A percentile compares a stretch with the other conserved stretches of the same genome.
phyloP scores from a whole-genome alignment of 2,329 filamentous ascomycete species.

The Dryadomyces quercivorus region DNA sequence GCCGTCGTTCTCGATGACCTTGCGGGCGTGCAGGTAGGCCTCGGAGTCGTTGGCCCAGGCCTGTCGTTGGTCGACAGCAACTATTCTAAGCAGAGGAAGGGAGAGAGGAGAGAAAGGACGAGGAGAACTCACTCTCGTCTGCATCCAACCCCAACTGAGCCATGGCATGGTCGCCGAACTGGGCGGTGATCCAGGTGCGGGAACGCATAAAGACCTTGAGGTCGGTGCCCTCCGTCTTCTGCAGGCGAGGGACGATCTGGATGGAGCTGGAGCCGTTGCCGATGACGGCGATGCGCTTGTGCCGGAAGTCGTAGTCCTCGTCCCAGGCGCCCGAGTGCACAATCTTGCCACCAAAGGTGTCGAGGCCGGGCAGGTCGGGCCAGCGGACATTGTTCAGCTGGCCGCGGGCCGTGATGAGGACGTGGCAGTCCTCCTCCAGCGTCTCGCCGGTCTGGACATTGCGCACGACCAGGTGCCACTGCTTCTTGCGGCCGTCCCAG shows the following conservation, averaged over 20 bases:
- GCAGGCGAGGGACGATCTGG: slow-evolving; percentile 37
- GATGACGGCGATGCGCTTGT: slow-evolving; percentile 36
- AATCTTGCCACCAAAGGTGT: slow-evolving; percentile 27
- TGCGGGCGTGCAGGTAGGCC: slow-evolving; percentile 28
- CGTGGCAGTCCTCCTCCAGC: slow-evolving; percentile 26
- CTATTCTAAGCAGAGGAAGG: slow-evolving; percentile 13
- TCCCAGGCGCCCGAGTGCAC: slow-evolving; percentile 36
- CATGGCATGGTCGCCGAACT: slow-evolving; percentile 34
- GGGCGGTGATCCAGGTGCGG: slow-evolving; percentile 36
- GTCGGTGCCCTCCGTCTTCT: slow-evolving; percentile 27
- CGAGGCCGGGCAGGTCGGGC: slow-evolving; percentile 29
- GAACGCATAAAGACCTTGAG: slow-evolving; percentile 35
- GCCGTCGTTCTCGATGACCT: slow-evolving; percentile 28
- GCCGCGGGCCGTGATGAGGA: slow-evolving; percentile 29
- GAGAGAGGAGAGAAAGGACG: background rate
- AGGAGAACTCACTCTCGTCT: slow-evolving; percentile 22
- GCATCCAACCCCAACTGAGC: slow-evolving; percentile 28
- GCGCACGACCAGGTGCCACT: slow-evolving; percentile 26
- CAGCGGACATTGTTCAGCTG: slow-evolving; percentile 29
- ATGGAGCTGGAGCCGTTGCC: slow-evolving; percentile 41
- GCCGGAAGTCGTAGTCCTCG: slow-evolving; percentile 29
- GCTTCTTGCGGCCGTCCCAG: slow-evolving; percentile 26
- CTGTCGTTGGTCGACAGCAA: slow-evolving; percentile 24
- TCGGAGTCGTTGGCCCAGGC: slow-evolving; percentile 24
- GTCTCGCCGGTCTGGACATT: slow-evolving; percentile 22